Base-by-base conservation (phyloP, 1,284 basidiomycete species). In the Heliocybe sulcata region DNA sequence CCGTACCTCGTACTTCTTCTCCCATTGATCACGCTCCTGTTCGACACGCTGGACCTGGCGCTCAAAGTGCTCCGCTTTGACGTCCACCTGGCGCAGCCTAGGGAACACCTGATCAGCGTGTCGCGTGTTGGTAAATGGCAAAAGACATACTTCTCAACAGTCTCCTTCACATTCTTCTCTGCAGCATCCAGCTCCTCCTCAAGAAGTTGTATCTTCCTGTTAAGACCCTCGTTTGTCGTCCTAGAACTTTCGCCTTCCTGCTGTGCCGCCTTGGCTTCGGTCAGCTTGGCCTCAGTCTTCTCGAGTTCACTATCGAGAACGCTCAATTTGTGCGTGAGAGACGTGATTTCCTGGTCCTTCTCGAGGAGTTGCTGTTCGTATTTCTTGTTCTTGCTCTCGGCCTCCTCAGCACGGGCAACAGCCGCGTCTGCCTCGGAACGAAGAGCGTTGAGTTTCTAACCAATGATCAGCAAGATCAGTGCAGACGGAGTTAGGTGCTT, bases 21-120 rank as follows among this genome's bases (percentile, higher is more conserved):
- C 96, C 93, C 90, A 94, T 54, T 73, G 69, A 69, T 98, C 95
- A 58, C 94, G 86, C 73, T 99, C 97, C 69, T 92, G 86, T 72
- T 98, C 95, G 57, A 84, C 77, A 54, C 90, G 83, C 62, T 85
- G 79, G 22, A 98, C 85, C 68, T 97, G 92, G 55, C 95, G 85
- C 75, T 98, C 96, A 72, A 94, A 97, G 78, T 98, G 94, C 73
- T 99, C 97, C 22, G 97, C 95, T 79, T 98, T 98, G 73, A 99
- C 90, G 70, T 99, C 97, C 56, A 96, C 93, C 70, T 98, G 94
- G 62, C 97, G 83, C 64, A 99, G 81, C 72, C 95, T 98, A 26
- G 65, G 26, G 56, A 52, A 54, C 9, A 2, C 23, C 16, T n/a
- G 47, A 49, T 25, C 4, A 49, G 27, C 16, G 11, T 25, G 20